Percentiles rank a stretch among this genome's conserved stretches.
Evolutionary conservation across 176 grass and related monocot species (phyloP).

Genomic region (Triticum dicoccoides): DNA sequence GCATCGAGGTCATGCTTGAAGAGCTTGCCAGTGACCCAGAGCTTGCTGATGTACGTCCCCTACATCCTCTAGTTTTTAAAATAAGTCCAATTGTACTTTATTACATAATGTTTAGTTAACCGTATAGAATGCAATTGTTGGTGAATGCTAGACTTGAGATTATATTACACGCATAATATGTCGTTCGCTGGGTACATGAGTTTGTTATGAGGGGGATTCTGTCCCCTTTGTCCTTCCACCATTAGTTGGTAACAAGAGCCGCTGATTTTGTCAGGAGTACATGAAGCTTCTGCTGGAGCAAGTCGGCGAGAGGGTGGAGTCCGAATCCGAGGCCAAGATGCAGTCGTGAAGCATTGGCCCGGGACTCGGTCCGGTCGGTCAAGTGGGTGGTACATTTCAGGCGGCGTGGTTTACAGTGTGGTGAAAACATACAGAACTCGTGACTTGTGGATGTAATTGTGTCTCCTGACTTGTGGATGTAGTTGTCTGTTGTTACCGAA

Average conservation of each 20-base stretch:
- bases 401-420: too few species aligned
- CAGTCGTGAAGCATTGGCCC: not conserved
- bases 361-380: too few species aligned
- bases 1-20: conserved; percentile 45
- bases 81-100: not conserved
- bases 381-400: too few species aligned
- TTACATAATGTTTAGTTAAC: not conserved
- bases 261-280: conserved; percentile 21
- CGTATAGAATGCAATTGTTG: not conserved
- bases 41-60: conserved; percentile 63
- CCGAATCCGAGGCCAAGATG: not conserved
- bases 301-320: conserved; percentile 35
- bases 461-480: too few species aligned
- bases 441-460: too few species aligned
- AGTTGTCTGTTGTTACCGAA: too few species aligned
- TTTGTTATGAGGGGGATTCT: not conserved
- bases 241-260: not conserved
- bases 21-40: conserved; percentile 56
- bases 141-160: not conserved
- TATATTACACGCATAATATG: not conserved
- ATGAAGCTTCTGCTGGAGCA: conserved; percentile 32
- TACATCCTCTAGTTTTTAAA: not conserved
- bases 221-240: not conserved
- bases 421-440: too few species aligned
- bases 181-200: not conserved